Base-by-base conservation (phyloP, 192 early-diverging fungal genomes). In the Coemansia sp. region DNA sequence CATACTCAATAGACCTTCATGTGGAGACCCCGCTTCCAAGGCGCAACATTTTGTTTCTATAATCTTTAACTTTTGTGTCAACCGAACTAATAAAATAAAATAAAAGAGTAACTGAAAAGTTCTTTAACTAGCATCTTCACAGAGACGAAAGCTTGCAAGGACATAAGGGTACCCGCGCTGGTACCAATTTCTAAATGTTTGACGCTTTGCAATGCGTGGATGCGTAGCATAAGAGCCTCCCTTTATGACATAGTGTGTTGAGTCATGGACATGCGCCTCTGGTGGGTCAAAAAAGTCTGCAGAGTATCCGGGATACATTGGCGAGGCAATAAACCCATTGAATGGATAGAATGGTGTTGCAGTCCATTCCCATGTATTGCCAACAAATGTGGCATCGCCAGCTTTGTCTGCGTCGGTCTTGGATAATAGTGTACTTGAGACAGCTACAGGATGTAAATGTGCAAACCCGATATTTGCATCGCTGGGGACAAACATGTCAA, bases 141-240 rank as follows among this genome's bases (percentile, higher is more conserved):
- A 84, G 4, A 88, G 74, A 25, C 94, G 81, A 84, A 94, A 95
- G 0, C 84, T 88, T 5, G 88, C 85, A 83, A 95, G 90, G 9
- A 93, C 89, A 68, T 85, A 97, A 10, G 90, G 90, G 68, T 97
- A 97, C 5, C 74, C 86, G 19, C 87, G 63, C 76, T 97, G 95
- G 63, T 93, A 96, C 94, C 94, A 97, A 74, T 97, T 97, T 10
- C 91, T 67, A 76, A 95, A 94, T 6, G 88, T 86, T 54, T 75
- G 64, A 20, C 95, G 65, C 22, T 78, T 78, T 6, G 88, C 88
- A 14, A 96, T 85, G 7, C 87, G 54, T 8, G 92, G 91, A 56
- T 91, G 89, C 0, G 95, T 97, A 8, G 92, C 93, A 89, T 93
- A 97, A 2, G 87, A 88, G 0, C 72, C 95, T 53, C 95, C 95